Evolutionary conservation across 2,329 filamentous ascomycete species (phyloP).

Genomic region (Colletotrichum sansevieriae): DNA sequence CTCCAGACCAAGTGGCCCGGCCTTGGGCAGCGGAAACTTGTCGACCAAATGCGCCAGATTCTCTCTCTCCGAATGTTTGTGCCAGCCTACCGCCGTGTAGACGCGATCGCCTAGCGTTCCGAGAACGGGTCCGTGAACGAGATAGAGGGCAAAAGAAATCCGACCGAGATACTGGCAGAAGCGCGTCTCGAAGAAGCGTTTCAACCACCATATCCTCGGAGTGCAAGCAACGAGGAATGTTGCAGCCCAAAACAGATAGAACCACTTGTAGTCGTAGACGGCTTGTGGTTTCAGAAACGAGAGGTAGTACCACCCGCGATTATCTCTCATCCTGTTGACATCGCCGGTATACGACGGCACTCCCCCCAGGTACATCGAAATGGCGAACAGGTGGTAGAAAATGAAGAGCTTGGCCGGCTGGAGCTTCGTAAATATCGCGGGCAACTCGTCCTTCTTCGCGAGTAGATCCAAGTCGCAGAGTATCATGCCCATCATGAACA

Average conservation of each 20-base stretch:
- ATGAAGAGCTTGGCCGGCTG: constrained; percentile 64
- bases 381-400: constrained; percentile 54
- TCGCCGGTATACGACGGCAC: constrained; percentile 43
- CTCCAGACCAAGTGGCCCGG: constrained; percentile 72
- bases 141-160: constrained; percentile 71
- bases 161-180: constrained; percentile 70
- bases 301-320: constrained; percentile 49
- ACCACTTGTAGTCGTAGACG: constrained; percentile 66
- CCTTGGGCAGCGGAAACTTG: constrained; percentile 64
- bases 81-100: constrained; percentile 72
- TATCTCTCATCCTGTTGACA: constrained; percentile 20
- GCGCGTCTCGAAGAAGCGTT: constrained; percentile 62
- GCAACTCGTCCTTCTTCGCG: constrained; percentile 60
- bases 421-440: constrained; percentile 60
- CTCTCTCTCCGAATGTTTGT: constrained; percentile 60
- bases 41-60: constrained; percentile 70
- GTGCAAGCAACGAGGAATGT: constrained; percentile 52
- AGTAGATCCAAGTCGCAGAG: constrained; percentile 58
- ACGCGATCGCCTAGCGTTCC: constrained; percentile 67
- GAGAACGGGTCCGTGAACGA: constrained; percentile 69
- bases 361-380: constrained; percentile 51
- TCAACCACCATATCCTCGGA: constrained; percentile 53
- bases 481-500: constrained; percentile 43
- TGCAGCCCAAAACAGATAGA: constrained; percentile 55
- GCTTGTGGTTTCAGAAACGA: constrained; percentile 69